Conservation (phyloP, 768 basidiomycete species). For the Botryobasidium botryosum region DNA sequence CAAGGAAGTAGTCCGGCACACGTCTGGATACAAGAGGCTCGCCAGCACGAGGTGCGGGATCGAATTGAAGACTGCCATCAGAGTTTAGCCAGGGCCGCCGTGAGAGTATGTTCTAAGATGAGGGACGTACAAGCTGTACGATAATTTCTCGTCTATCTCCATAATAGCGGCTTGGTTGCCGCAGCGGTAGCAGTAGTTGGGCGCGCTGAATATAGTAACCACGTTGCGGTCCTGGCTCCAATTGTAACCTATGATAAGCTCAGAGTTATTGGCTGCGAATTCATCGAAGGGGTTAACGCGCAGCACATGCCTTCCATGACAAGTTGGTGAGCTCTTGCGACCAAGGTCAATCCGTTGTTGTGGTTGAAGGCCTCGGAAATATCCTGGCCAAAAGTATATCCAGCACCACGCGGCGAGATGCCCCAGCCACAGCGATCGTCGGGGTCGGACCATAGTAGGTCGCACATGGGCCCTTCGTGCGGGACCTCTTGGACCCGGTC, state of each 20-base stretch:
- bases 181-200: conserved; percentile 99
- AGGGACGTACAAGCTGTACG: conserved; percentile 76
- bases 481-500: conserved; percentile 99
- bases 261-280: not conserved
- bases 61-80: conserved; percentile 81
- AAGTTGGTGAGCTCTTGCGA: conserved; percentile 84
- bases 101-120: not conserved
- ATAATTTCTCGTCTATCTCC: conserved; percentile 98
- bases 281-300: conserved; percentile 1
- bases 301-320: conserved; percentile 80
- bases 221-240: conserved; percentile 99
- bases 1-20: conserved; percentile 88
- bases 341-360: conserved; percentile 92
- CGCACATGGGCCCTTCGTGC: conserved; percentile 99
- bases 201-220: conserved; percentile 98
- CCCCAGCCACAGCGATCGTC: conserved; percentile 99
- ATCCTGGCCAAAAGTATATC: conserved; percentile 98
- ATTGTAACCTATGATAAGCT: conserved; percentile 45
- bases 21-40: conserved; percentile 94
- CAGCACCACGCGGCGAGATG: conserved; percentile 95
- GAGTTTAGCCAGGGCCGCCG: not conserved
- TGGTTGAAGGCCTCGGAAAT: conserved; percentile 99
- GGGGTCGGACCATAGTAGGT: conserved; percentile 97
- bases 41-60: conserved; percentile 95
- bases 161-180: conserved; percentile 99